Base-by-base conservation (phyloP, 495 filamentous ascomycete species). In the Hyaloscypha hepaticicola region DNA sequence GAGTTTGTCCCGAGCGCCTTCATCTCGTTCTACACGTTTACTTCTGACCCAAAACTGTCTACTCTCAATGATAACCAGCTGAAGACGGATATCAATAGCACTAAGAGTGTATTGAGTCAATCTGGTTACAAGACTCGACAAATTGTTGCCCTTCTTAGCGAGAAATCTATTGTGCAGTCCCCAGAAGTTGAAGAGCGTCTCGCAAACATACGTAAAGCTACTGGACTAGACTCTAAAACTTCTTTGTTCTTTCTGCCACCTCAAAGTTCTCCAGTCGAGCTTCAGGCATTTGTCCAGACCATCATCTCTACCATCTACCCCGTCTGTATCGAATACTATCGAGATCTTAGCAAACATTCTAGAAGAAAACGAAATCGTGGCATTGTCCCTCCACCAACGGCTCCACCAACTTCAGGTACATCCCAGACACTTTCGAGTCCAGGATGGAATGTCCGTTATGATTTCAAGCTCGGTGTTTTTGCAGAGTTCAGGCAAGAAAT, bases 401-500 rank as follows among this genome's bases (percentile, higher is more conserved):
- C 87, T n/a, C 89, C 92, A 33, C 88, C 91, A 19, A 91, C 89
- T 1, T 88, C 83, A 14, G 90, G 91, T 12, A 93, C 92, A 3
- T 94, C 90, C 19, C 88, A 91, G 70, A 90, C 88, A 0, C 75
- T 97, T 22, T 90, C 92, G n/a, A 80, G 86, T 12, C 88, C 91
- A 60, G 92, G 90, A 5, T 97, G 93, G 93, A 91, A 88, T 73
- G 87, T 92, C 24, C 88, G 93, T 2, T 97, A 96, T 72, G 93
- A 97, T 70, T 92, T 94, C 77, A 97, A 97, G 71, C 82, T 91
- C 28, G 93, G 90, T 8, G 80, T 96, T 1, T 90, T 97, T 71
- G 91, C 93, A 33, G 92, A 96, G 72, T 96, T 92, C 66, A 85
- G 93, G 14, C 88, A 91, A 71, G 93, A 97, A 70, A 90, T 93